Base-by-base conservation (phyloP, 164 flowering plant species). In the Vitis amurensis region DNA sequence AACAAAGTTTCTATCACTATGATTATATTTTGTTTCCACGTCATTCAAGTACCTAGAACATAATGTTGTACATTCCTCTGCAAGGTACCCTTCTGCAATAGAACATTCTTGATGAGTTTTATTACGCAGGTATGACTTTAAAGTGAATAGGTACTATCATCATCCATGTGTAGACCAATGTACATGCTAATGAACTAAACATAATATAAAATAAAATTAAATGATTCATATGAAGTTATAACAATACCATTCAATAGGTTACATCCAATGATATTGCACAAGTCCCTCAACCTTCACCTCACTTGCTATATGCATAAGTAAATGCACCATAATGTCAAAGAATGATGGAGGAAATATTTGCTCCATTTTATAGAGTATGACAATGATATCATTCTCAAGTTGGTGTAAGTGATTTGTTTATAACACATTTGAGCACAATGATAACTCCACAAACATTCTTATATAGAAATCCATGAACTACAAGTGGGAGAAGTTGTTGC, bases 261-360 rank as follows among this genome's bases (percentile, higher is more conserved):
- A 78, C 75, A 78, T 78, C 75, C 72, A 74, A 3, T 65, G 64
- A 53, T 70, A 73, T 8, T 59, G 67, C 0, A 69, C 68, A 3
- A 71, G 68, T 7, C 77, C 77, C 17, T 11, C 74, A 0, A 73
- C 0, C 17, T 9, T 55, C 4, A 71, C 68, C 53, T 73, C 74
- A 16, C 17, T 5, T 1, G 71, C 74, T 11, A 77, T 15, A 58
- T 77, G 77, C 30, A 69, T 49, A 6, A 48, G 58, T 49, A 77
- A 53, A n/a, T 76, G 76, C 16, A 56, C 74, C 77, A 74, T 74
- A 4, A 74, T 16, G 19, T 61, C 70, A 71, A 78, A 79, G 16
- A 73, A 75, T 0, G 67, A 9, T 1, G 71, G 69, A n/a, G 72
- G 75, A 31, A 76, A 73, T 0, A 73, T 73, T 63, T 6, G 70